Conservation (phyloP, 352 stramenopile species). For the Globisporangium middletonii region DNA sequence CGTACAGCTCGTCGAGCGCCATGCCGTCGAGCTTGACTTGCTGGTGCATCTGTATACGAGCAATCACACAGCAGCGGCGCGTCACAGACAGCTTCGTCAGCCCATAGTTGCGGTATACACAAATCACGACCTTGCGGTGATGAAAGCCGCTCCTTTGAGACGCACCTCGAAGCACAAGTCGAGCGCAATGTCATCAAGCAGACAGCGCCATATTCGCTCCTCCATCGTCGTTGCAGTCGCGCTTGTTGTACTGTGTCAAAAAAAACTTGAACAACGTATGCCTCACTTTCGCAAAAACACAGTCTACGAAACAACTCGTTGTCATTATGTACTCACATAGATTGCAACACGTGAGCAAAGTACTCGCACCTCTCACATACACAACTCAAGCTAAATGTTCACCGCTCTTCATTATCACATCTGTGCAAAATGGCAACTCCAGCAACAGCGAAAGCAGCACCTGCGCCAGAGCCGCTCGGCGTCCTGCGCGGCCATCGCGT, state of each 20-base stretch:
- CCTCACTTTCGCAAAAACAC: no score
- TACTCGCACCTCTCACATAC: no score
- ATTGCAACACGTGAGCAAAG: no score
- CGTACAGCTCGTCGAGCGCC: conserved; percentile 67
- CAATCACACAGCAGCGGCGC: background rate
- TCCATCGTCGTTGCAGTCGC: conserved; percentile 11
- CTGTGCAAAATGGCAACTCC: no score
- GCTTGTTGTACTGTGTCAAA: background rate
- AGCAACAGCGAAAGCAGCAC: background rate
- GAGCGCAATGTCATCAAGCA: conserved; percentile 58
- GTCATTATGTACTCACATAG: no score
- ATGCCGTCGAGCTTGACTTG: conserved; percentile 53
- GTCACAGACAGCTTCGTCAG: background rate
- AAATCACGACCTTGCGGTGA: no score
- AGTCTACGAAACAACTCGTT: background rate
- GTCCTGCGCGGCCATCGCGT: conserved; percentile 61
- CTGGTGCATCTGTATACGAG: conserved; percentile 40
- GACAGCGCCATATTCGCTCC: conserved; percentile 37
- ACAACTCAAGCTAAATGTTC: no score
- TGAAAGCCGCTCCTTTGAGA: background rate
- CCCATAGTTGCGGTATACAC: no score
- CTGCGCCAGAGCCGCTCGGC: conserved; percentile 40
- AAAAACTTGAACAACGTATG: background rate
- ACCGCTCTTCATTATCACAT: no score
- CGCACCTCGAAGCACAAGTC: conserved; percentile 68